Base-by-base conservation (phyloP, 805 yeast species). In the Candida peoriensis region DNA sequence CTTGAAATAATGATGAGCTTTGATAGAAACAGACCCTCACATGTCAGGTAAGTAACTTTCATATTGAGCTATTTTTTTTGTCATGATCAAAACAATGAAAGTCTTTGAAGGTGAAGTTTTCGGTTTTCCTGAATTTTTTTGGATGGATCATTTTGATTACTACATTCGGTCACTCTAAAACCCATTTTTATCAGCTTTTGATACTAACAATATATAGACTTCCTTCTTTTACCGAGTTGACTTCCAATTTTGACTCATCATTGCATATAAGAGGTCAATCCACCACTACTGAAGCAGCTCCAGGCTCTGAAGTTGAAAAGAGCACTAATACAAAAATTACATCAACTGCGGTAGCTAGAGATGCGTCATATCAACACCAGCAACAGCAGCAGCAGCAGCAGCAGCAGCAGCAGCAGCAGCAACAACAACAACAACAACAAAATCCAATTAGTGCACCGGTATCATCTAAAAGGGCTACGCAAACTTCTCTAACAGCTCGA, bases 201-300 rank as follows among this genome's bases (percentile, higher is more conserved):
- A n/a, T 32, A 26, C 19, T n/a, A n/a, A 26, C 21, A 20, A 15
- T 17, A 22, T 14, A 23, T 18, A 51, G 56, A 21, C 47, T 52
- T 0, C 57, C 57, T 8, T 50, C 57, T 5, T 52, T 52, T 27
- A 44, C 32, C 24, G 48, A 44, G 20, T 34, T 52, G 6, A 50
- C 57, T 2, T 36, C 46, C 3, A 40, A 36, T n/a, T 35, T 52
- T 38, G n/a, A n/a, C 28, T 18, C 30, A 25, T 12, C 36, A 4
- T 4, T 32, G 20, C 35, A 24, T 20, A 28, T 16, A 18, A 31
- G 2, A 14, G 28, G 13, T 10, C n/a, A 25, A 15, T 36, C 19
- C 14, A 27, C 23, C 15, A 17, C 24, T 30, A 33, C 18, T 24
- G 17, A n/a, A 24, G 34, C 28, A 24, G 20, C 24, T 17, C 21